A percentile compares a stretch with the other conserved stretches of the same genome.
Conservation (phyloP, 768 basidiomycete species). For the Cystofilobasidium bisporidii region DNA sequence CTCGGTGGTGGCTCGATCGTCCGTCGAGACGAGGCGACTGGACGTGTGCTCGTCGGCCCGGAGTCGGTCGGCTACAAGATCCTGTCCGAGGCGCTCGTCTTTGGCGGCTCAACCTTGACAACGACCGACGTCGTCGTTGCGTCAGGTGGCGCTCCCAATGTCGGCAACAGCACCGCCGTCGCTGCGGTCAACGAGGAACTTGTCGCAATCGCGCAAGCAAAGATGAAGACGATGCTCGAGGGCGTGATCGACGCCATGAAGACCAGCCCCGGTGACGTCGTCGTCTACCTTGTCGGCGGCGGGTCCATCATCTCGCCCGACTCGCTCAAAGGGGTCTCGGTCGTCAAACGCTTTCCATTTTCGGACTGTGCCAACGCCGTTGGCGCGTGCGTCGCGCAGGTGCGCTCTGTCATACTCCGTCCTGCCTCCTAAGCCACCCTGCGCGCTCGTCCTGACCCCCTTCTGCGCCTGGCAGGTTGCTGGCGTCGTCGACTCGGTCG, state of each 20-base stretch:
- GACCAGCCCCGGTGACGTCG: constrained; percentile 51
- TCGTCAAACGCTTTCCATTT: constrained; percentile 48
- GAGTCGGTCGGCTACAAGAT: constrained; percentile 56
- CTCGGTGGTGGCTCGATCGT: constrained; percentile 58
- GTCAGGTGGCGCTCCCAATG: constrained; percentile 26
- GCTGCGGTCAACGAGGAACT: constrained; percentile 32
- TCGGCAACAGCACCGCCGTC: constrained; percentile 33
- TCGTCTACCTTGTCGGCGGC: constrained; percentile 57
- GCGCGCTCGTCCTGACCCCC: background rate
- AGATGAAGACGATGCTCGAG: constrained; percentile 46
- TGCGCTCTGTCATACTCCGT: constrained; percentile 42
- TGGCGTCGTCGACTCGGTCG: constrained; percentile 40
- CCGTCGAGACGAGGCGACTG: constrained; percentile 37
- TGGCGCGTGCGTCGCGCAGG: constrained; percentile 51
- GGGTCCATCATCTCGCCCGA: constrained; percentile 54
- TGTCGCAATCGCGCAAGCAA: constrained; percentile 41
- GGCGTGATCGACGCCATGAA: constrained; percentile 54
- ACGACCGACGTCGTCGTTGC: constrained; percentile 55
- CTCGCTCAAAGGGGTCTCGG: constrained; percentile 48
- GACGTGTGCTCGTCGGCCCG: constrained; percentile 51
- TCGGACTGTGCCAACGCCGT: constrained; percentile 42
- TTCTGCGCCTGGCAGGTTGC: background rate
- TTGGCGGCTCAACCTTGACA: constrained; percentile 53
- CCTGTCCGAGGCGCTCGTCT: constrained; percentile 47
- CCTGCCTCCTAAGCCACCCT: background rate